A percentile compares a stretch with the other conserved stretches of the same genome.
Evolutionary conservation across 345 rosid species (phyloP).

Genomic region (Gossypium longicalyx): DNA sequence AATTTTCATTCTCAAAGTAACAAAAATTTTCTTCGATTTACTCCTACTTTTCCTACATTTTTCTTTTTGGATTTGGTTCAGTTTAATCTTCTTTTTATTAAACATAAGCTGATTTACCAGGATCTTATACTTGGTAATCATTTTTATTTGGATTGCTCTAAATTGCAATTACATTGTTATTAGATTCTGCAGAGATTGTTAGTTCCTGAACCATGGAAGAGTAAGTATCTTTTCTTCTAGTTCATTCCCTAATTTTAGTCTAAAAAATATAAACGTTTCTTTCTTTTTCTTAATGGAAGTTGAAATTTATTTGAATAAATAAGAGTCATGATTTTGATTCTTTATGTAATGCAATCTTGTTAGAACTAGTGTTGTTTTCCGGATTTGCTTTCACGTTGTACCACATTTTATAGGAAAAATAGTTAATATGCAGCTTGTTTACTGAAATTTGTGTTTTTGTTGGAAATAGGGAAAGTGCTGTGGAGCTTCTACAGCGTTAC

Average conservation of each 20-base stretch:
- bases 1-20: background rate
- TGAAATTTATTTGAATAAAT: background rate
- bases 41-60: background rate
- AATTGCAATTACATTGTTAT: background rate
- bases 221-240: background rate
- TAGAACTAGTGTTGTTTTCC: background rate
- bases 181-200: background rate
- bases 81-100: background rate
- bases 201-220: constrained; percentile 11
- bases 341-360: background rate
- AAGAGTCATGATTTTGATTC: background rate
- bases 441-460: background rate
- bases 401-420: background rate
- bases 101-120: background rate
- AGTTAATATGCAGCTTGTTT: background rate
- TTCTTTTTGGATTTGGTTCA: background rate
- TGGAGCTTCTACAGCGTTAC: constrained; percentile 78
- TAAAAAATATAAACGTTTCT: background rate
- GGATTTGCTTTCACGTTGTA: background rate
- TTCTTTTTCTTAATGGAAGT: background rate
- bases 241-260: background rate
- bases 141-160: background rate
- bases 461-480: constrained; percentile 56
- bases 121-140: background rate
- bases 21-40: background rate